Percentiles rank a stretch among this genome's conserved stretches.
phyloP scores from a whole-genome alignment of 495 filamentous ascomycete species.

The Penicillium canescens region DNA sequence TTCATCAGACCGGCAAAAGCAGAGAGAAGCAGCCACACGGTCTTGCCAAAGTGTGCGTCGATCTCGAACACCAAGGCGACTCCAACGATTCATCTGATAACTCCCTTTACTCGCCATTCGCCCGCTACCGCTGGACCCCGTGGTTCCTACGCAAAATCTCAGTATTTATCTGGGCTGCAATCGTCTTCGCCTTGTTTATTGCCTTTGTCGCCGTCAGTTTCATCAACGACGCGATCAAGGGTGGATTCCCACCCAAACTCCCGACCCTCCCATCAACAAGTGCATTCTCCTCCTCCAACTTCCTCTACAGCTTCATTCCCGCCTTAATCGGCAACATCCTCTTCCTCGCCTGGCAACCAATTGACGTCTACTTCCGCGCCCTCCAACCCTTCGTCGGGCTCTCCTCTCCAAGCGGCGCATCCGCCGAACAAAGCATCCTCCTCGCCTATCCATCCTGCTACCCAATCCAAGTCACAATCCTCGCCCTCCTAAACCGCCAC shows the following conservation, averaged over 20 bases:
- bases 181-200: constrained; percentile 63
- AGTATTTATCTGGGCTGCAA: constrained; percentile 63
- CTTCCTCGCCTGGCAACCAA: constrained; percentile 74
- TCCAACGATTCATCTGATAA: constrained; percentile 37
- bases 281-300: constrained; percentile 83
- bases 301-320: constrained; percentile 84
- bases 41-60: constrained; percentile 35
- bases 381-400: constrained; percentile 75
- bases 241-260: constrained; percentile 71
- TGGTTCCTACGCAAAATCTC: constrained; percentile 71
- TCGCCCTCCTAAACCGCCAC: constrained; percentile 64
- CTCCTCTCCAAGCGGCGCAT: constrained; percentile 54
- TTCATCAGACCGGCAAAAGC: constrained; percentile 40
- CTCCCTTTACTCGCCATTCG: constrained; percentile 45
- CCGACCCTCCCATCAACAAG: constrained; percentile 56
- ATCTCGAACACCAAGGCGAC: constrained; percentile 41
- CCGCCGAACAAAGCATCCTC: constrained; percentile 68
- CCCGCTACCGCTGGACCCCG: constrained; percentile 69
- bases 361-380: constrained; percentile 74
- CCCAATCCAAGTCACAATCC: constrained; percentile 62
- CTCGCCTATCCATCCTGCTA: constrained; percentile 68
- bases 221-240: constrained; percentile 61
- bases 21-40: constrained; percentile 32
- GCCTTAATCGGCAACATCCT: constrained; percentile 71
- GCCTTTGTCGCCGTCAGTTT: constrained; percentile 79